Evolutionary conservation across 306 rosid species (phyloP), one percentile per base, ranked within the genome.

Genomic region (Cicer yamashitae): DNA sequence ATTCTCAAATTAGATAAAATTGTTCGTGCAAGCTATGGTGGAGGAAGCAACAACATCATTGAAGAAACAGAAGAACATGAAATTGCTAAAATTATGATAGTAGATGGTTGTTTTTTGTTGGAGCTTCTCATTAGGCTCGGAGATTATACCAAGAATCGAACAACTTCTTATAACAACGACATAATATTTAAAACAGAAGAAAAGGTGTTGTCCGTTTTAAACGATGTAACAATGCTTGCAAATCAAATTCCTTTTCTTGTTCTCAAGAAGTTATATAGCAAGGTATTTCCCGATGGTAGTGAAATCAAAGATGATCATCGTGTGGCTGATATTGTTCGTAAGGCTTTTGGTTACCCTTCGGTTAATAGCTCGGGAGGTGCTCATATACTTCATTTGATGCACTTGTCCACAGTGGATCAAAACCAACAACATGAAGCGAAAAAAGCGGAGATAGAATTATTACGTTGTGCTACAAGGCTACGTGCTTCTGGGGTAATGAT

Each of bases 341-440:
- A 2, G 45, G 75, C 71, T 10, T 84, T 80, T 1, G 78, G 72
- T 0, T 74, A 58, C 65, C 62, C 73, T 5, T 6, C 34, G 46
- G 5, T 6, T 2, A 4, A 13, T 9, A 11, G 40, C 38, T 43
- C 74, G 0, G 68, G 73, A 4, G 65, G 45, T 0, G 83, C 73
- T 10, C 86, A 85, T 9, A 13, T 85, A 58, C 84, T 82, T 38
- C 79, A 85, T 67, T n/a, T 79, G 39, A 65, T 79, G 82, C 86
- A 85, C 57, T 58, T 77, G 10, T 71, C 79, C 30, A 52, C 66
- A 0, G 65, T 76, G 0, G 68, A 53, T 13, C 65, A 71, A 30
- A 44, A 56, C 0, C 13, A 22, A 1, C 22, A 48, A 0, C 37
- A 65, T 1, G 48, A 64, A 3, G 51, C 40, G 0, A 62, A 59